These are phyloP conservation scores for Sporisorium exsertum DNA, from an alignment of 1,284 basidiomycete genomes.

Conservation along the genomic window DNA sequence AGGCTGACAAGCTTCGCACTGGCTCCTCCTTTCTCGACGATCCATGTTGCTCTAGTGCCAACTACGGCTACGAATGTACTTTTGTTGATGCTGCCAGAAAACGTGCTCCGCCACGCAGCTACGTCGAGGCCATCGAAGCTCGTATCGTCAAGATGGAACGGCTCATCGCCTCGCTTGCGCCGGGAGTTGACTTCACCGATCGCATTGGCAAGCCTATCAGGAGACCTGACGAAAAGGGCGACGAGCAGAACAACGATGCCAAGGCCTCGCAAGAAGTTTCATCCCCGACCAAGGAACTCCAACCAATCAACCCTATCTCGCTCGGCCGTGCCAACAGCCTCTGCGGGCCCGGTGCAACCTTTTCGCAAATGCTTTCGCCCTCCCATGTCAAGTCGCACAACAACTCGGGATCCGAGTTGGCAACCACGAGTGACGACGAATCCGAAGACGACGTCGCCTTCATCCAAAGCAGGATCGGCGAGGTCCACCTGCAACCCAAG, in stretches of 20 bases:
- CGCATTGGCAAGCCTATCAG: slow-evolving; percentile 57
- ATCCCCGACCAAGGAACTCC: neutral
- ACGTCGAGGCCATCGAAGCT: slow-evolving; percentile 62
- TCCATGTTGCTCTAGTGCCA: slow-evolving; percentile 35
- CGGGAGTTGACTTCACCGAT: slow-evolving; percentile 62
- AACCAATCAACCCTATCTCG: neutral
- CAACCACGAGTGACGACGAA: slow-evolving; percentile 38
- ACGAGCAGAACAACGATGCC: slow-evolving; percentile 16
- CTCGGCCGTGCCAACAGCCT: slow-evolving; percentile 20
- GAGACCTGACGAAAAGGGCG: slow-evolving; percentile 55
- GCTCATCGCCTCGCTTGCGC: slow-evolving; percentile 50
- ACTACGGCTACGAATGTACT: slow-evolving; percentile 61
- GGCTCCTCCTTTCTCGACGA: neutral
- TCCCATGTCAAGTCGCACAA: slow-evolving; percentile 30
- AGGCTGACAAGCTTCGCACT: neutral
- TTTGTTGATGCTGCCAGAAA: slow-evolving; percentile 59
- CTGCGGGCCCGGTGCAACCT: slow-evolving; percentile 8
- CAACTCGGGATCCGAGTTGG: slow-evolving; percentile 15
- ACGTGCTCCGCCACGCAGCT: slow-evolving; percentile 48
- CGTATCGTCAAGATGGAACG: slow-evolving; percentile 61
- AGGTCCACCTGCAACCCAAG: slow-evolving; percentile 5
- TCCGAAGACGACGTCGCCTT: slow-evolving; percentile 55
- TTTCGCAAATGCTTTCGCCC: slow-evolving; percentile 36
- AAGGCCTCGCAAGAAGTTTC: neutral
- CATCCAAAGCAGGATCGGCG: slow-evolving; percentile 33